These are phyloP conservation scores for Xerocomus brunneocitrinus DNA, from an alignment of 768 basidiomycete genomes.

Conservation along the genomic window DNA sequence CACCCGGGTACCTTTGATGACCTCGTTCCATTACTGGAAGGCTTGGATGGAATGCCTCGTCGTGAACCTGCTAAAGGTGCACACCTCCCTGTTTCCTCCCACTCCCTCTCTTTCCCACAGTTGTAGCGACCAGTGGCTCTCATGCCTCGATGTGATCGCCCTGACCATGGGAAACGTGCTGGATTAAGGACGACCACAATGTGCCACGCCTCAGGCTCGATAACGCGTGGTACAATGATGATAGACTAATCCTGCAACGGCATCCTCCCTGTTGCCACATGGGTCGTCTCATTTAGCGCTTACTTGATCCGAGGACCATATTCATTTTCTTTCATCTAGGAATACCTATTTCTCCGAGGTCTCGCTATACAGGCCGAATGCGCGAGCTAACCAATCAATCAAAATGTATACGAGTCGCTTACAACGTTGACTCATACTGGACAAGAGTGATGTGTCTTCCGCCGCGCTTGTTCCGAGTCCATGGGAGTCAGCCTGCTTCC, in stretches of 20 bases:
- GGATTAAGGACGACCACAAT: neutral
- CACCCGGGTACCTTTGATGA: slow-evolving; percentile 2
- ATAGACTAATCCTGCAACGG: neutral
- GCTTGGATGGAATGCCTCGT: neutral
- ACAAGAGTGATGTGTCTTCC: slow-evolving; percentile 2
- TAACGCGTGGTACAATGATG: neutral
- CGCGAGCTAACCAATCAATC: neutral
- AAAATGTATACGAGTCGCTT: neutral
- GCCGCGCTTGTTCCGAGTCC: slow-evolving; percentile 4
- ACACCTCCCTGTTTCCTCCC: slow-evolving; percentile 1
- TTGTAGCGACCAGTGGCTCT: neutral
- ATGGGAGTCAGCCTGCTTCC: slow-evolving; percentile 15
- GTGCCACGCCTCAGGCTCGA: slow-evolving; percentile 4
- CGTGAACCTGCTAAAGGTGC: neutral
- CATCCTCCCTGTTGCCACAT: neutral
- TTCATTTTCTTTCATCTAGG: neutral
- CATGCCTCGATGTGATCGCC: slow-evolving; percentile 1
- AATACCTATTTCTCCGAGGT: neutral
- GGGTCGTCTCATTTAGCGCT: neutral
- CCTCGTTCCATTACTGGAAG: neutral
- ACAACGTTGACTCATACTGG: neutral
- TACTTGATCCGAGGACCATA: slow-evolving; percentile 13
- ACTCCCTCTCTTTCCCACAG: slow-evolving; percentile 7
- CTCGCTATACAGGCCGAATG: neutral
- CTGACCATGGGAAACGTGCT: slow-evolving; percentile 16